Evolutionary conservation across 2,329 filamentous ascomycete species (phyloP).

Genomic region (Monosporascus sp.): DNA sequence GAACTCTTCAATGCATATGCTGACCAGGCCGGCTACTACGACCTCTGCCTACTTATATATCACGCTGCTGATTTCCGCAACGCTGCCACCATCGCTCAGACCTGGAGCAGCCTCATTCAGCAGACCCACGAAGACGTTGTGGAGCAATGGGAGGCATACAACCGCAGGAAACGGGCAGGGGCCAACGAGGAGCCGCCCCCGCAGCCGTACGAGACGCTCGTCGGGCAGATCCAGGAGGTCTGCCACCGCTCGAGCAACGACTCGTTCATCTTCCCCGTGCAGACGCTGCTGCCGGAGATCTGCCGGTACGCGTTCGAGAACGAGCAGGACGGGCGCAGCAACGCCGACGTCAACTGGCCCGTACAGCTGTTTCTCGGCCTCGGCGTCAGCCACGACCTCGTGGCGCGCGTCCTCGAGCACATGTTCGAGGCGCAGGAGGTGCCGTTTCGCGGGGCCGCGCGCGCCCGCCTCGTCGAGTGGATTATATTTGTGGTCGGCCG

Average conservation of each 20-base stretch:
- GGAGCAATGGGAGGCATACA: conserved; percentile 32
- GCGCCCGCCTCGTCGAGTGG: conserved; percentile 50
- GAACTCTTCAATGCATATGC: conserved; percentile 91
- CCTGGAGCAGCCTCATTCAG: conserved; percentile 79
- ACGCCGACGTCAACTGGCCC: conserved; percentile 53
- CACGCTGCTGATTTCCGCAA: conserved; percentile 89
- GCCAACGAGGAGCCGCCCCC: conserved; percentile 34
- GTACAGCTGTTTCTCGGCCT: conserved; percentile 51
- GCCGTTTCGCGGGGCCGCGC: conserved; percentile 48
- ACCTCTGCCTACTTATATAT: conserved; percentile 89
- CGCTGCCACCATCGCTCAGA: conserved; percentile 73
- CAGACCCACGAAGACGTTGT: conserved; percentile 57
- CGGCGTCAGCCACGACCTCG: conserved; percentile 51
- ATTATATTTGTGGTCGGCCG: conserved; percentile 42
- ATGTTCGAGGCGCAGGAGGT: conserved; percentile 56
- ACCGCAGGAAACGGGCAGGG: conserved; percentile 29
- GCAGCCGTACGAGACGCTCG: conserved; percentile 66
- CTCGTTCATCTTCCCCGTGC: conserved; percentile 61
- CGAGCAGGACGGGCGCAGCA: conserved; percentile 53
- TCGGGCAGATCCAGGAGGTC: conserved; percentile 58
- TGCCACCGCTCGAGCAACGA: conserved; percentile 60
- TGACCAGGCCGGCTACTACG: conserved; percentile 87
- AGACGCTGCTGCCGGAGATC: conserved; percentile 55
- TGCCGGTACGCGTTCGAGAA: conserved; percentile 58
- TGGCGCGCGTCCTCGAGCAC: conserved; percentile 50